These are phyloP conservation scores for Platanthera zijinensis DNA, from an alignment of 106 monocot species.

Conservation along the genomic window DNA sequence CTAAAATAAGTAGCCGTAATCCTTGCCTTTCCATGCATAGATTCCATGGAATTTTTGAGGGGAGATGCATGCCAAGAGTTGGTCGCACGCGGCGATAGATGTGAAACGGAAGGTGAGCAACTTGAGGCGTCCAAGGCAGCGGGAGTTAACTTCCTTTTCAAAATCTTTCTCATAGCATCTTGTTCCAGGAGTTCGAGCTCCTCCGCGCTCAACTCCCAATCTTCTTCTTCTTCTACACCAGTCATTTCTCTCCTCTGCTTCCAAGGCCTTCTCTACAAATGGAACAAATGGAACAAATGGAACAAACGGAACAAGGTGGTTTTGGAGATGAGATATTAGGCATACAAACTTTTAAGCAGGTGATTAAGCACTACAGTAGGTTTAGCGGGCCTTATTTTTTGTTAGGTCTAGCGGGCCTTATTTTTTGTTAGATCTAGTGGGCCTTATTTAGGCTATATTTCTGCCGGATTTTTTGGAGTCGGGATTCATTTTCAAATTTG, in stretches of 20 bases:
- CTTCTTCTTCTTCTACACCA: constrained; percentile 56
- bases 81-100: constrained; percentile 6
- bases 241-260: constrained; percentile 8
- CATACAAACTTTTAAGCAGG: no score
- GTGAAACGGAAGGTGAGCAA: not conserved
- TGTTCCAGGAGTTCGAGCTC: constrained; percentile 67
- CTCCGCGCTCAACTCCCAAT: constrained; percentile 82
- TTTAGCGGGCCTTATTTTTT: no score
- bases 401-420: no score
- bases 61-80: constrained; percentile 3
- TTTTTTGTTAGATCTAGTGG: no score
- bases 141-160: constrained; percentile 38
- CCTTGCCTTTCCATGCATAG: constrained; percentile 21
- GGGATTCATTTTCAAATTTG: no score
- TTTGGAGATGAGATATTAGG: no score
- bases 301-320: no score
- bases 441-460: no score
- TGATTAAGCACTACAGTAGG: no score
- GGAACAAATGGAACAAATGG: no score
- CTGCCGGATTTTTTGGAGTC: no score
- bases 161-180: constrained; percentile 70
- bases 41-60: constrained; percentile 7
- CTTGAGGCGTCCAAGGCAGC: constrained; percentile 2
- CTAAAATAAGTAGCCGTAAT: not conserved
- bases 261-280: not conserved